Evolutionary conservation across 2,329 filamentous ascomycete genomes (phyloP), one percentile per base, ranked within the genome.

Genomic region (Penicillium sp.): DNA sequence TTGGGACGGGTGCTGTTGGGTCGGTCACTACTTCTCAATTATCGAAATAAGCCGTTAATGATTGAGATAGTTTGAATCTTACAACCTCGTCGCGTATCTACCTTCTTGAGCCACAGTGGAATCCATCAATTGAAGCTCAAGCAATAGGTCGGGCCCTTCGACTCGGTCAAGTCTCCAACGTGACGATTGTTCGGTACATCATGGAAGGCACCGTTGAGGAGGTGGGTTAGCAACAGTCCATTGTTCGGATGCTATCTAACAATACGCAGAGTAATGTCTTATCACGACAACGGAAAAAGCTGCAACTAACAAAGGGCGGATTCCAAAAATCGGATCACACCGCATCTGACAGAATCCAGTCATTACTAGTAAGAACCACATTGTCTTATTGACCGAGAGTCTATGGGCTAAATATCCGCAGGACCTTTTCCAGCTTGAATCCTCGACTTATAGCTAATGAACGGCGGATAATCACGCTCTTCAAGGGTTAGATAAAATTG

Each of bases 81-180:
- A 19, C 37, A 19, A 40, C 37, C 9, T 40, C 37, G n/a, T 53
- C 49, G 21, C 47, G 55, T 21, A 57, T 54, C 9, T 57, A 54
- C 5, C 37, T 48, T n/a, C 49, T 57, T 29, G 55, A 57, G 43
- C 50, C 55, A 13, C 55, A 57, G 38, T 57, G 50, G 55, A 57
- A 57, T 7, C 55, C 55, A 5, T 48, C 49, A 2, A 54, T 57
- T 25, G 55, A 57, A 38, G 50, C 33, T 27, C 55, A 57, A 25
- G 50, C 55, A n/a, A 54, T 54, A 10, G 42, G 49, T 2, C 38
- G 55, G 21, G 55, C 55, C 7, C 33, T 57, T 37, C 55, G 55
- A 35, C 23, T 54, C 8, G 55, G 55, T 15, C 55, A 57, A 23
- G 33, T 33, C 13, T 54, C 49, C 6, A 33, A 53, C 1, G 55